phyloP scores from a whole-genome alignment of 352 stramenopile genomes.

The Phytophthora foliorum region DNA sequence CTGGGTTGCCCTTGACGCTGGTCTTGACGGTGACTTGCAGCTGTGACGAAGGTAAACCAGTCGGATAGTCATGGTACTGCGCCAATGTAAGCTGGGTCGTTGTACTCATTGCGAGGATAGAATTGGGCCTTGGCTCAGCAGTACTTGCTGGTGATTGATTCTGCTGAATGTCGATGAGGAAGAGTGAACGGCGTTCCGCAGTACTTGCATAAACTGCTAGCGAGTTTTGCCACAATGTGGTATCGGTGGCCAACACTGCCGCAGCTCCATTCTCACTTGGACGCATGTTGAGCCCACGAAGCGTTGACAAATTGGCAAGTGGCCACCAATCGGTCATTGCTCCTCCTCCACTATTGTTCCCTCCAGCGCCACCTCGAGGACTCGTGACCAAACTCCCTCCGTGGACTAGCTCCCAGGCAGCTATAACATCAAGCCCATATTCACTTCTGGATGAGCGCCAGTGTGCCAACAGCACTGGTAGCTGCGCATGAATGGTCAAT shows the following conservation, averaged over 20 bases:
- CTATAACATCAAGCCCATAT: conserved; percentile 30
- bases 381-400: conserved; percentile 30
- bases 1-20: conserved; percentile 29
- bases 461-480: conserved; percentile 53
- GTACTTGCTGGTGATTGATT: conserved; percentile 4
- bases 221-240: conserved; percentile 39
- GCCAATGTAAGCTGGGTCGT: conserved; percentile 60
- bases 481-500: conserved; percentile 52
- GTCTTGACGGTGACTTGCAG: conserved; percentile 50
- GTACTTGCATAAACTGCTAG: conserved; percentile 39
- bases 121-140: conserved; percentile 13
- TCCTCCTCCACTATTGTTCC: conserved; percentile 37
- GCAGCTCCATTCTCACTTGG: neutral
- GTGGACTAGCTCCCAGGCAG: conserved; percentile 36
- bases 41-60: conserved; percentile 48
- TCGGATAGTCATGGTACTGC: conserved; percentile 75
- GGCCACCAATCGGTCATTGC: conserved; percentile 37
- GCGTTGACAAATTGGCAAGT: conserved; percentile 25
- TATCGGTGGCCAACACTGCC: conserved; percentile 24
- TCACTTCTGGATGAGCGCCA: conserved; percentile 47
- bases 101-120: conserved; percentile 31
- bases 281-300: neutral
- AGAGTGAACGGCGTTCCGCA: conserved; percentile 23
- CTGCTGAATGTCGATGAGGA: conserved; percentile 34
- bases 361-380: conserved; percentile 35